These are phyloP conservation scores for Euryodendron excelsum DNA, from an alignment of 148 eudicot species.

Conservation along the genomic window DNA sequence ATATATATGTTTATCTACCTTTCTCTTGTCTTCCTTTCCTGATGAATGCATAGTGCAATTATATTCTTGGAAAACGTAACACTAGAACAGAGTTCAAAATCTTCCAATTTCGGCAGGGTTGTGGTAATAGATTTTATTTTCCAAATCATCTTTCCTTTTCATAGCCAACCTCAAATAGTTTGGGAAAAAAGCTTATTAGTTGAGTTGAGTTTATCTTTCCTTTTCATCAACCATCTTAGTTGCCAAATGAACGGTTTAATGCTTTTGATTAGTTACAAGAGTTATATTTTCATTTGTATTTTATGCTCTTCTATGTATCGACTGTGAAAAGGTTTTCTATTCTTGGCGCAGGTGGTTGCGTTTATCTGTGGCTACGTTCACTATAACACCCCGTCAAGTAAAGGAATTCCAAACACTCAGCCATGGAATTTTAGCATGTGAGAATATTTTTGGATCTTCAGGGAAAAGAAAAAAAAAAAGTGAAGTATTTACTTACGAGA, in stretches of 20 bases:
- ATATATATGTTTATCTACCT: too few species aligned
- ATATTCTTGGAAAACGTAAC: background rate
- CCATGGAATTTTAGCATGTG: constrained; percentile 89
- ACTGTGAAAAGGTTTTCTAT: constrained; percentile 1
- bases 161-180: too few species aligned
- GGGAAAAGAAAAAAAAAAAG: background rate
- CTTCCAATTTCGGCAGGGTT: background rate
- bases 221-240: background rate
- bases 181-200: too few species aligned
- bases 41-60: too few species aligned
- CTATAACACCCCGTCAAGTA: constrained; percentile 58
- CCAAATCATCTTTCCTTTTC: background rate
- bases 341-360: constrained; percentile 67
- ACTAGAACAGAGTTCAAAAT: background rate
- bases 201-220: background rate
- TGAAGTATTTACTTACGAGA: background rate
- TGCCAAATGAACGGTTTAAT: background rate
- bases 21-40: too few species aligned
- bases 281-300: background rate
- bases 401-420: constrained; percentile 59
- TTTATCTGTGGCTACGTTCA: constrained; percentile 77
- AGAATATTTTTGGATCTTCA: constrained; percentile 2
- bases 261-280: background rate
- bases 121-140: background rate
- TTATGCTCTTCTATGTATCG: background rate